A percentile compares a stretch with the other conserved stretches of the same genome.
Conservation (phyloP, 352 stramenopile genomes). For the Phytophthora cajani region DNA sequence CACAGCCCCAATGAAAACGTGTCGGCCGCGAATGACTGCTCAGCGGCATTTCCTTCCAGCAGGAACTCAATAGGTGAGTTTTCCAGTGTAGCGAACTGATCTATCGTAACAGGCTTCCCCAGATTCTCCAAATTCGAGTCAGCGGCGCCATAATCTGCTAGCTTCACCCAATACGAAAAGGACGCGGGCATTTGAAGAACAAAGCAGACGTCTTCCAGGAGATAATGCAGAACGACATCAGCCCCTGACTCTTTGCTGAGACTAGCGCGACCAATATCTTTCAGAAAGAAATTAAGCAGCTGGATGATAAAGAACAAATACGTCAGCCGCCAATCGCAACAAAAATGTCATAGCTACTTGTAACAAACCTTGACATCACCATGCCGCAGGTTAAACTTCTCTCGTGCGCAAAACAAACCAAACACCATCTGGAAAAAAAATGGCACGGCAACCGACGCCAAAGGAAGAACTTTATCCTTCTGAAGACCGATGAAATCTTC, state of each 20-base stretch:
- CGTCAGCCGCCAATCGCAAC: background rate
- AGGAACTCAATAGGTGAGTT: slow-evolving; percentile 98
- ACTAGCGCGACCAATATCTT: slow-evolving; percentile 65
- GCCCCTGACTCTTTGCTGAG: slow-evolving; percentile 41
- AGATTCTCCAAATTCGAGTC: slow-evolving; percentile 90
- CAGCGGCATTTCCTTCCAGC: slow-evolving; percentile 90
- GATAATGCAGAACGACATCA: slow-evolving; percentile 63
- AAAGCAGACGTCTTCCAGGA: slow-evolving; percentile 62
- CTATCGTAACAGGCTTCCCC: slow-evolving; percentile 91
- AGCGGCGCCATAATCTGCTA: slow-evolving; percentile 98
- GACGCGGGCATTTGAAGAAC: slow-evolving; percentile 60
- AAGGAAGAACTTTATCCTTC: slow-evolving; percentile 68
- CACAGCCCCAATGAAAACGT: slow-evolving; percentile 96
- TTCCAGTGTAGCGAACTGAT: slow-evolving; percentile 98
- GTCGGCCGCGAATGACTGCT: slow-evolving; percentile 94
- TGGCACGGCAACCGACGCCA: slow-evolving; percentile 62
- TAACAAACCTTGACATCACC: slow-evolving; percentile 96
- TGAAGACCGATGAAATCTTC: slow-evolving; percentile 95
- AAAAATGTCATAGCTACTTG: background rate
- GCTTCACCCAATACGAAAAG: slow-evolving; percentile 93
- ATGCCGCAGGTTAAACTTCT: slow-evolving; percentile 95
- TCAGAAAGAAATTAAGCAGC: slow-evolving; percentile 98
- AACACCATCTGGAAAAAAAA: slow-evolving; percentile 99
- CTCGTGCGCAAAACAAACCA: slow-evolving; percentile 91
- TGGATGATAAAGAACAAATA: slow-evolving; percentile 23